Percentiles rank a stretch among this genome's conserved stretches.
phyloP scores from a whole-genome alignment of 169 alveolate species.

The Toxoplasma gondii region DNA sequence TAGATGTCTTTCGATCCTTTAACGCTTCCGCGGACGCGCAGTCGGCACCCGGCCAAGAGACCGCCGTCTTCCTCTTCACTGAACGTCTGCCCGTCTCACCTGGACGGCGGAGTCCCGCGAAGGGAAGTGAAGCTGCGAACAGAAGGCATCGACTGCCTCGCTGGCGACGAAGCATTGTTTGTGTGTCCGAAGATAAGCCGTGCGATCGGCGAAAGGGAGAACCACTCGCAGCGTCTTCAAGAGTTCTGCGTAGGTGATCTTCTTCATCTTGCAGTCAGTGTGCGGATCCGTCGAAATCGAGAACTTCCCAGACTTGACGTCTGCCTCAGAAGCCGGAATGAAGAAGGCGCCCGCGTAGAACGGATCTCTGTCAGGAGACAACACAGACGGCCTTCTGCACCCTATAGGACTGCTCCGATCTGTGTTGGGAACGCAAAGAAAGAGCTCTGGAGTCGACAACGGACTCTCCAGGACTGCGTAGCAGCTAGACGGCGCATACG shows the following conservation, averaged over 20 bases:
- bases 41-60: no score
- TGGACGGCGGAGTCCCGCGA: neutral
- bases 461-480: no score
- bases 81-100: neutral
- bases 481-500: no score
- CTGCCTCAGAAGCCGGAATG: neutral
- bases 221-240: neutral
- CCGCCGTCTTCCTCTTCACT: no score
- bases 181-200: constrained; percentile 1
- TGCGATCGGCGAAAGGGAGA: neutral
- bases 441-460: no score
- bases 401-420: no score
- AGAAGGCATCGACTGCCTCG: constrained; percentile 3
- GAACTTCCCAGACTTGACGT: neutral
- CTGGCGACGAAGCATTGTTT: neutral
- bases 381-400: no score
- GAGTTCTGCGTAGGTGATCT: neutral
- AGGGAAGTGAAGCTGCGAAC: neutral
- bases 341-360: neutral
- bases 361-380: neutral
- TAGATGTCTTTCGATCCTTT: no score
- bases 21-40: no score
- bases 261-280: neutral
- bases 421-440: no score
- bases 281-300: neutral